phyloP scores from a whole-genome alignment of 345 rosid species.

The Geranium brycei region DNA sequence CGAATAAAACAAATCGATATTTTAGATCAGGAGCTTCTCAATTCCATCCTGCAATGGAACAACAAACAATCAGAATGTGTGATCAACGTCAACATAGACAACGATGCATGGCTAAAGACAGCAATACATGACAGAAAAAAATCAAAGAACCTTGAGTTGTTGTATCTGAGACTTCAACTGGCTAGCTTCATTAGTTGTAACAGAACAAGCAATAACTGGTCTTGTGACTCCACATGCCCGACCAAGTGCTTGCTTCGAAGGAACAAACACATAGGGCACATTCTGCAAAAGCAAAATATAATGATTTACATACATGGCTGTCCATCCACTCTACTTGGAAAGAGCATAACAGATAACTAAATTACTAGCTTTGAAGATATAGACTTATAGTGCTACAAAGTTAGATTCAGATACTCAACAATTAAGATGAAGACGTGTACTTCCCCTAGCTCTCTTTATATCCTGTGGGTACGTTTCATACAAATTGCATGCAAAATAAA shows the following conservation, averaged over 20 bases:
- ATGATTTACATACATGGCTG: neutral
- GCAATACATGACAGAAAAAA: neutral
- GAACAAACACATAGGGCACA: slow-evolving; percentile 96
- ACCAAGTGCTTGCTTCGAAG: slow-evolving; percentile 92
- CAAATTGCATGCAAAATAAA: too few species aligned
- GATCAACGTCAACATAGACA: neutral
- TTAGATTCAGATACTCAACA: too few species aligned
- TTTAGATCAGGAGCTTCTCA: slow-evolving; percentile 78
- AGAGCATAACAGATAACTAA: neutral
- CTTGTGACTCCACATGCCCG: slow-evolving; percentile 97
- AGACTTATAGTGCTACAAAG: too few species aligned
- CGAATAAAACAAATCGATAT: slow-evolving; percentile 22
- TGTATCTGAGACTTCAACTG: slow-evolving; percentile 80
- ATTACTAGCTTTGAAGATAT: too few species aligned
- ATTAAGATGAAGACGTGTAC: too few species aligned
- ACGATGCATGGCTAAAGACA: neutral
- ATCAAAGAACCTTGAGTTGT: slow-evolving; percentile 53
- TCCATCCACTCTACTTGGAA: neutral
- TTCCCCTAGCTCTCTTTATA: too few species aligned
- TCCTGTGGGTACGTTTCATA: too few species aligned
- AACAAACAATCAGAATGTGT: neutral
- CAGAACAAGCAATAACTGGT: slow-evolving; percentile 85
- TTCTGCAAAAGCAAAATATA: slow-evolving; percentile 38
- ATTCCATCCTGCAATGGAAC: slow-evolving; percentile 66
- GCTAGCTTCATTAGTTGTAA: slow-evolving; percentile 73